Evolutionary conservation across 2,329 filamentous ascomycete genomes (phyloP).

Genomic region (Aspergillus terreus): DNA sequence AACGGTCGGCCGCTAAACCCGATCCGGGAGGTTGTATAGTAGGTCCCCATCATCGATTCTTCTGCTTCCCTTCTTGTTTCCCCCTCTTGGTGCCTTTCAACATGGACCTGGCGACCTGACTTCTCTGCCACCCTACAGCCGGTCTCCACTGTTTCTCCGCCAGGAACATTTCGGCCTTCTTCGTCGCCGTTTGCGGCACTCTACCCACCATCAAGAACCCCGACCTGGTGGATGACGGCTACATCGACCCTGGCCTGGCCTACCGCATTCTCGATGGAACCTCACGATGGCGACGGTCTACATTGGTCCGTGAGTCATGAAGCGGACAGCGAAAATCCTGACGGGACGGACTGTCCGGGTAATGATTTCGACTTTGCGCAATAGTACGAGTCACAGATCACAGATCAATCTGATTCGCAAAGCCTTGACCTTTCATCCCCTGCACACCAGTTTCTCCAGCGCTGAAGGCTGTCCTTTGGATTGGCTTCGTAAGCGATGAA

Average conservation of each 20-base stretch:
- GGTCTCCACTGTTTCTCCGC: not conserved
- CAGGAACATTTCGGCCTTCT: not conserved
- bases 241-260: slow-evolving; percentile 6
- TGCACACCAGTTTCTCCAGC: not conserved
- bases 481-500: not conserved
- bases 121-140: not conserved
- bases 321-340: not conserved
- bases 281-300: not conserved
- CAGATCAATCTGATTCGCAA: not conserved
- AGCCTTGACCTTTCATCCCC: not conserved
- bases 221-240: slow-evolving; percentile 10
- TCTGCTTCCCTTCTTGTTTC: not conserved
- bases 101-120: not conserved
- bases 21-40: not conserved
- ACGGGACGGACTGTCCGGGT: not conserved
- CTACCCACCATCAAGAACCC: not conserved
- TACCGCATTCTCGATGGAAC: not conserved
- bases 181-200: slow-evolving; percentile 4
- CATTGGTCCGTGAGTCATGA: not conserved
- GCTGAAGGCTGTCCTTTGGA: too few species aligned
- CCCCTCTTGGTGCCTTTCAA: not conserved
- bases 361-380: not conserved
- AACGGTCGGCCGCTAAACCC: not conserved
- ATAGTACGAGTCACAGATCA: not conserved
- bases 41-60: not conserved